A percentile compares a stretch with the other conserved stretches of the same genome.
These are phyloP conservation scores for Phialophora verrucosa DNA, from an alignment of 2,329 filamentous ascomycete species.

Conservation along the genomic window DNA sequence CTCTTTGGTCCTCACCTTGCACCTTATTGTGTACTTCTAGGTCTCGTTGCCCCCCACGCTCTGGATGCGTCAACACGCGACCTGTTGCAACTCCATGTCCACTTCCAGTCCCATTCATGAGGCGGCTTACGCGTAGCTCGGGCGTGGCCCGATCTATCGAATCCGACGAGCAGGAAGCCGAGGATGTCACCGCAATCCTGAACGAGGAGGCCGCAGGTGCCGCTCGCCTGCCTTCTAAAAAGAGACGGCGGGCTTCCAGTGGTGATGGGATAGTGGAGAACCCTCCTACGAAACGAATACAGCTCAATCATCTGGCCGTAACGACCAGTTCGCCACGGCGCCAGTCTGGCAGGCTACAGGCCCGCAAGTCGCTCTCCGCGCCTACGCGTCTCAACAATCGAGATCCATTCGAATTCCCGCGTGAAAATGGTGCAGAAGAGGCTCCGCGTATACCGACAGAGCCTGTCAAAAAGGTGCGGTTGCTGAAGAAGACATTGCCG, in stretches of 20 bases:
- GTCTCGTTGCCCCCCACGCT: neutral
- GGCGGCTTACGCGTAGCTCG: conserved; percentile 8
- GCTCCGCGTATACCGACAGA: neutral
- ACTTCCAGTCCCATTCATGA: neutral
- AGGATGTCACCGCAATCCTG: conserved; percentile 31
- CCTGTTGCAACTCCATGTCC: conserved; percentile 4
- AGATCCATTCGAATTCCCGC: conserved; percentile 16
- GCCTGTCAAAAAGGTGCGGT: conserved; percentile 23
- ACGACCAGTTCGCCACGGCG: conserved; percentile 8
- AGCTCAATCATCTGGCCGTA: neutral
- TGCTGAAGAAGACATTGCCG: conserved; percentile 18
- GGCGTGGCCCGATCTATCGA: neutral
- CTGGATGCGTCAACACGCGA: neutral
- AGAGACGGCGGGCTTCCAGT: conserved; percentile 2
- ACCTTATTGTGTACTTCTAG: too few species aligned
- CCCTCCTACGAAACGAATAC: neutral
- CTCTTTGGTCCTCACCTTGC: neutral
- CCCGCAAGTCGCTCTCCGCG: conserved; percentile 19
- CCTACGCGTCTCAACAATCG: conserved; percentile 3
- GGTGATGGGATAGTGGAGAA: neutral
- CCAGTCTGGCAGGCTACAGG: conserved; percentile 24
- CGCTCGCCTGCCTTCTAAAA: conserved; percentile 10
- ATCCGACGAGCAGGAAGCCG: conserved; percentile 15
- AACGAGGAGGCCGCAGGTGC: conserved; percentile 27
- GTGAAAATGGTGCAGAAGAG: conserved; percentile 1